Evolutionary conservation across 129 eudicot genomes (phyloP).

Genomic region (Helianthus annuus): HanXRQr2.0-SUNRISE NC_035435.2:163563792-163564291

Average conservation of each 20-base stretch:
- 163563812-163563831: too few species aligned
- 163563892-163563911: background rate
- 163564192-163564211: constrained; percentile 78
- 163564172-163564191: constrained; percentile 83
- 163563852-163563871: background rate
- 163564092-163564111: background rate
- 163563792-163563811: too few species aligned
- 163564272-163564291: background rate
- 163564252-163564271: background rate
- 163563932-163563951: background rate
- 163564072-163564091: too few species aligned
- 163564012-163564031: background rate
- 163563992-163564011: background rate
- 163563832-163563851: background rate
- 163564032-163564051: background rate
- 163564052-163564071: background rate
- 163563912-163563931: background rate
- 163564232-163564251: constrained; percentile 7
- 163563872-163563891: background rate
- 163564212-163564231: constrained; percentile 23
- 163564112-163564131: background rate
- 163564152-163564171: constrained; percentile 68
- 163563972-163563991: background rate
- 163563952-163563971: background rate
- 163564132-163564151: constrained; percentile 72